These are phyloP conservation scores for Isabelozyma rhagii DNA, from an alignment of 805 yeast species.

Conservation along the genomic window DNA sequence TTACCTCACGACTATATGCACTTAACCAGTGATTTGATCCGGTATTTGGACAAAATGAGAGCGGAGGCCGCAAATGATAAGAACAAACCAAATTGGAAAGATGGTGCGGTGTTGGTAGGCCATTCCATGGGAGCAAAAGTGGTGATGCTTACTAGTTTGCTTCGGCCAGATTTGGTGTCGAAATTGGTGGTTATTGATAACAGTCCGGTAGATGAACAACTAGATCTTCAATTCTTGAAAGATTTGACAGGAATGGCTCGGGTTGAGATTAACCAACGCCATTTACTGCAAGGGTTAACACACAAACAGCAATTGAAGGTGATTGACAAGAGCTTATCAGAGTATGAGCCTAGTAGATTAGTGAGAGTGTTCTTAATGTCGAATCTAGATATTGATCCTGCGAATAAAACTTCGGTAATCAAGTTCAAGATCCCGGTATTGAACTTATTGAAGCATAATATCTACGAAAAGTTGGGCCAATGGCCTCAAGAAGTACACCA, in stretches of 20 bases:
- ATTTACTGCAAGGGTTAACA: not conserved
- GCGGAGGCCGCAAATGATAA: not conserved
- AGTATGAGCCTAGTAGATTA: conserved; percentile 19
- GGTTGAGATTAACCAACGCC: conserved; percentile 21
- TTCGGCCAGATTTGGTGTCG: conserved; percentile 35
- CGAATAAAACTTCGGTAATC: not conserved
- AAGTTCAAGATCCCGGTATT: conserved; percentile 18
- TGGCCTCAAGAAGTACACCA: conserved; percentile 20
- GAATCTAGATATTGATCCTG: conserved; percentile 29
- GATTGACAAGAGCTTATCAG: conserved; percentile 18
- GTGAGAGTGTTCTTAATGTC: conserved; percentile 37
- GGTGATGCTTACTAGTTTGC: conserved; percentile 44
- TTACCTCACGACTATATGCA: conserved; percentile 43
- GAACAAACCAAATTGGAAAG: conserved; percentile 5
- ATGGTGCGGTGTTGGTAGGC: conserved; percentile 34
- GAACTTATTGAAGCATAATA: conserved; percentile 14
- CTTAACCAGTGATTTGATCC: conserved; percentile 41
- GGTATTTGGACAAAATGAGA: conserved; percentile 23
- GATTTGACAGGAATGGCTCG: conserved; percentile 39
- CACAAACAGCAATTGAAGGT: conserved; percentile 1
- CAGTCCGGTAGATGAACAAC: conserved; percentile 37
- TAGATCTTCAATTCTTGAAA: conserved; percentile 30
- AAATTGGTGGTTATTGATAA: conserved; percentile 49
- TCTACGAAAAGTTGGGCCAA: conserved; percentile 14
- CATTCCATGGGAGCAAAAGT: conserved; percentile 65